phyloP scores from a whole-genome alignment of 768 basidiomycete species.

The Tylopilus vinaceipallidus region DNA sequence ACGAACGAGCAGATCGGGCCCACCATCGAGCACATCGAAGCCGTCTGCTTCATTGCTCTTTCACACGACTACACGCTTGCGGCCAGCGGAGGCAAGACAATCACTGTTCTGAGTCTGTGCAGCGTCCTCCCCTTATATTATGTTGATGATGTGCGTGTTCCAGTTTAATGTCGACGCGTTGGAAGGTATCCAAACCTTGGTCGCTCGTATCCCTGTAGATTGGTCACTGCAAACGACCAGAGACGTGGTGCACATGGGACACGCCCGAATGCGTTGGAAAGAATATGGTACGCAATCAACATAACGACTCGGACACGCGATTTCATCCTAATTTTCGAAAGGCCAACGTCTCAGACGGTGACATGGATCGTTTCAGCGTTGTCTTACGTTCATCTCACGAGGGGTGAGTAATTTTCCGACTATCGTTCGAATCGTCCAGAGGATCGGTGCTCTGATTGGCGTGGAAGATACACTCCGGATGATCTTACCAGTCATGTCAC shows the following conservation, averaged over 20 bases:
- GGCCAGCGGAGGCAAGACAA: neutral
- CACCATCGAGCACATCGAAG: conserved; percentile 2
- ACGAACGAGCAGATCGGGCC: conserved; percentile 4
- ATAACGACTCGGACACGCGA: too few relatives aligned
- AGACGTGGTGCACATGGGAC: neutral
- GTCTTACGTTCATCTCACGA: too few relatives aligned
- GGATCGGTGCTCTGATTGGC: too few relatives aligned
- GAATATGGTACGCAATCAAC: too few relatives aligned
- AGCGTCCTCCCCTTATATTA: conserved; percentile 6
- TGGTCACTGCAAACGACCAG: neutral
- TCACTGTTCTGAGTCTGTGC: conserved; percentile 1
- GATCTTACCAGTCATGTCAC: conserved; percentile 8
- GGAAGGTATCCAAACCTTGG: neutral
- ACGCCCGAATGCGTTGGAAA: neutral
- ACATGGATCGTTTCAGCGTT: too few relatives aligned
- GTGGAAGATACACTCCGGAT: neutral
- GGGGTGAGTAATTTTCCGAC: too few relatives aligned
- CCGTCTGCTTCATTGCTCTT: conserved; percentile 7
- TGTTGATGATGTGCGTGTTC: conserved; percentile 6
- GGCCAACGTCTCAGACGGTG: too few relatives aligned
- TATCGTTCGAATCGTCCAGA: too few relatives aligned
- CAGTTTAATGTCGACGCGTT: too few relatives aligned
- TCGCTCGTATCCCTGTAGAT: neutral
- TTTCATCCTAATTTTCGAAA: too few relatives aligned
- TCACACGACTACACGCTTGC: conserved; percentile 9